Evolutionary conservation across 805 yeast genomes (phyloP).

Genomic region (Candida sithepensis): DNA sequence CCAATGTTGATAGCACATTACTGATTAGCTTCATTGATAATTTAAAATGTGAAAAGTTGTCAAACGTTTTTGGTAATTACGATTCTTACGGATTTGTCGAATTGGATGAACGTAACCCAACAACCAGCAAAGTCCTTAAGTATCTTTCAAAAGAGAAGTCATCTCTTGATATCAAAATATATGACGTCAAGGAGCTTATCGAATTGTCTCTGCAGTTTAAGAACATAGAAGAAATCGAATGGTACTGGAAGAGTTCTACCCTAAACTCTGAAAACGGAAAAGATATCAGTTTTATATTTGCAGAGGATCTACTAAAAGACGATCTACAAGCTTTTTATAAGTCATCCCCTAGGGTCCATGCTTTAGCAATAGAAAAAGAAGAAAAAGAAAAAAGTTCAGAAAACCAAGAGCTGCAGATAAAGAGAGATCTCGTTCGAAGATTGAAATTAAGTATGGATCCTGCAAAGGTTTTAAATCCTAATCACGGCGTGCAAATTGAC

Average conservation of each 20-base stretch:
- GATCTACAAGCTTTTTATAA: constrained; percentile 2
- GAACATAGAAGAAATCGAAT: not conserved
- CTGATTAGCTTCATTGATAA: constrained; percentile 9
- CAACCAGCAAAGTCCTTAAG: not conserved
- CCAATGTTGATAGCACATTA: constrained; percentile 1
- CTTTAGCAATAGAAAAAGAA: not conserved
- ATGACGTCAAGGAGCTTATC: not conserved
- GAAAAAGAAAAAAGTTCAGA: not conserved
- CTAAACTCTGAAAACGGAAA: not conserved
- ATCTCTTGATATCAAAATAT: not conserved
- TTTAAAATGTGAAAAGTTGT: not conserved
- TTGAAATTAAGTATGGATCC: constrained; percentile 15
- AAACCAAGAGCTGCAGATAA: not conserved
- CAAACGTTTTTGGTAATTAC: constrained; percentile 1
- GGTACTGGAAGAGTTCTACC: not conserved
- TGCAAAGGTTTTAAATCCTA: constrained; percentile 12
- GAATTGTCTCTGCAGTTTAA: not conserved
- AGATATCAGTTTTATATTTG: constrained; percentile 1
- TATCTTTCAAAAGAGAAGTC: not conserved
- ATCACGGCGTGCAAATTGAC: not conserved
- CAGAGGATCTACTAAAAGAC: constrained; percentile 5
- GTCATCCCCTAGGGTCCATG: not conserved
- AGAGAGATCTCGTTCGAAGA: constrained; percentile 10
- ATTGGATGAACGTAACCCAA: not conserved
- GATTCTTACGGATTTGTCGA: constrained; percentile 5